A percentile compares a stretch with the other conserved stretches of the same genome.
These are phyloP conservation scores for Didymella exigua DNA, from an alignment of 2,329 filamentous ascomycete genomes.

Conservation along the genomic window DNA sequence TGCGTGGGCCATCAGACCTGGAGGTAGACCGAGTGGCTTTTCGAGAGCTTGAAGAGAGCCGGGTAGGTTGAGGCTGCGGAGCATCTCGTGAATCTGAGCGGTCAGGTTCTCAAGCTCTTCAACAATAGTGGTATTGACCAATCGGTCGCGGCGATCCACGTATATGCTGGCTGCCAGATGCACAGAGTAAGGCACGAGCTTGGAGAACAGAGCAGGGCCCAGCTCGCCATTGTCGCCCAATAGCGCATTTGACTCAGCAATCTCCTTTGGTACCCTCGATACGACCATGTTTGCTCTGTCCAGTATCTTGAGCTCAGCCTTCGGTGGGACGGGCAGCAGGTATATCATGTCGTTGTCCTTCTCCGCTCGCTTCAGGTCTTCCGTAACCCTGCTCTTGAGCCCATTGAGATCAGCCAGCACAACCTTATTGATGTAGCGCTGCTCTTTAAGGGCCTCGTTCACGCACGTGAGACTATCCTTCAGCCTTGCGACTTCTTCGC, in stretches of 20 bases:
- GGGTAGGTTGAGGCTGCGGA: slow-evolving; percentile 84
- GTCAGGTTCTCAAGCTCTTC: slow-evolving; percentile 83
- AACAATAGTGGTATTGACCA: slow-evolving; percentile 87
- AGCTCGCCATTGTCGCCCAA: slow-evolving; percentile 81
- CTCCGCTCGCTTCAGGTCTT: slow-evolving; percentile 89
- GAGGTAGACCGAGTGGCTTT: slow-evolving; percentile 88
- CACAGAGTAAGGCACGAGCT: slow-evolving; percentile 92
- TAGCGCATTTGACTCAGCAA: slow-evolving; percentile 78
- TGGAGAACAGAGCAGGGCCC: slow-evolving; percentile 83
- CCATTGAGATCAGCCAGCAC: slow-evolving; percentile 83
- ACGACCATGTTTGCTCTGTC: slow-evolving; percentile 89
- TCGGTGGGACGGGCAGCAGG: slow-evolving; percentile 82
- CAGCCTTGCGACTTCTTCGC: slow-evolving; percentile 89
- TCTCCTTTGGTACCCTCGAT: slow-evolving; percentile 77
- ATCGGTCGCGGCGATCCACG: slow-evolving; percentile 84
- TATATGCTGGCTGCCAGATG: slow-evolving; percentile 96
- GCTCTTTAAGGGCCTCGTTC: slow-evolving; percentile 84
- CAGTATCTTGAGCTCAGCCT: slow-evolving; percentile 82
- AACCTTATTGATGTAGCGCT: slow-evolving; percentile 77
- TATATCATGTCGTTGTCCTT: slow-evolving; percentile 98
- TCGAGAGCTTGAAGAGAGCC: slow-evolving; percentile 93
- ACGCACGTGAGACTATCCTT: slow-evolving; percentile 82
- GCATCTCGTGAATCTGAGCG: slow-evolving; percentile 74
- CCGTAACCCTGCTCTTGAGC: slow-evolving; percentile 79
- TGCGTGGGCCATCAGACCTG: slow-evolving; percentile 83